Evolutionary conservation across 148 eudicot genomes (phyloP).

Genomic region (Heliosperma pusillum): DNA sequence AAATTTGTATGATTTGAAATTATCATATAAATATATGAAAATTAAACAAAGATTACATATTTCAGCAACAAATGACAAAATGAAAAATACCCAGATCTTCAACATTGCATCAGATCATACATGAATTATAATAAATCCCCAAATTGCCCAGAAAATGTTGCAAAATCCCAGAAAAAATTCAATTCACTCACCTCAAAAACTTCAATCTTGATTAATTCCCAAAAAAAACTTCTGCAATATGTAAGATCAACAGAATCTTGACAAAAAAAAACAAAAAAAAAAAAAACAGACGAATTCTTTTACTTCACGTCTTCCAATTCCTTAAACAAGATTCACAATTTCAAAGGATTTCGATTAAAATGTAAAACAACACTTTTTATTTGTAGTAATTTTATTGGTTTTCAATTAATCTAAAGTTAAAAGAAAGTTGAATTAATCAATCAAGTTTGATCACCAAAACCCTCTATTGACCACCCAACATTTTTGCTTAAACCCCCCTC

Average conservation of each 20-base stretch:
- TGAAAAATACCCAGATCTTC: constrained; percentile 17
- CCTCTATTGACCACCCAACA: constrained; percentile 61
- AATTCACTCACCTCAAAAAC: neutral
- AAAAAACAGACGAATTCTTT: neutral
- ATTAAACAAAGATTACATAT: neutral
- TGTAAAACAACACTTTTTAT: too few relatives aligned
- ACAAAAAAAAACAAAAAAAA: constrained; percentile 7
- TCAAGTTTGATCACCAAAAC: constrained; percentile 47
- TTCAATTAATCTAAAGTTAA: too few relatives aligned
- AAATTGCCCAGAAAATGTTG: neutral
- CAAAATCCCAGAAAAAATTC: neutral
- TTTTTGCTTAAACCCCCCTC: constrained; percentile 58
- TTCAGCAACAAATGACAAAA: neutral
- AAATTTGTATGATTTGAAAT: too few relatives aligned
- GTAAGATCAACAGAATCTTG: constrained; percentile 22
- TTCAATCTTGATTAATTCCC: neutral
- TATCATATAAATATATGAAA: neutral
- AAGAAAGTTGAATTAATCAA: too few relatives aligned
- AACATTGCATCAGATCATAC: neutral
- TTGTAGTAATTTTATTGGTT: too few relatives aligned
- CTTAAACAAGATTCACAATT: constrained; percentile 17
- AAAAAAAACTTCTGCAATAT: neutral
- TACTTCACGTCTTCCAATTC: constrained; percentile 29
- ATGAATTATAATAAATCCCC: neutral
- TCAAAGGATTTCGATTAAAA: neutral